phyloP scores from a whole-genome alignment of 2,329 filamentous ascomycete genomes.

The Aspergillus sp. region DNA sequence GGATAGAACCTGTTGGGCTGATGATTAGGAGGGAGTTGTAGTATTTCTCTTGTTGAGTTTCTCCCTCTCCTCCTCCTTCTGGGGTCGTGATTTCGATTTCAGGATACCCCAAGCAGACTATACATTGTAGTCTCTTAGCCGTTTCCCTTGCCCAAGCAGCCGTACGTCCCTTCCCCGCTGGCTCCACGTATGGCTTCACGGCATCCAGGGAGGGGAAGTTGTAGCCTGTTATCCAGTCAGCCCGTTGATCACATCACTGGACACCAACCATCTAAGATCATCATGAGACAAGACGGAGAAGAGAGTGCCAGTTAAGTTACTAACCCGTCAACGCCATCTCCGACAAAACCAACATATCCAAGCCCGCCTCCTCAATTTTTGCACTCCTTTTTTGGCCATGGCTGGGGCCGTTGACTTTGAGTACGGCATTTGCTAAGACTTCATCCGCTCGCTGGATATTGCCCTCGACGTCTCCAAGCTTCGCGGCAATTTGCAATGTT shows the following conservation, averaged over 20 bases:
- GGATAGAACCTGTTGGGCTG: slow-evolving; percentile 56
- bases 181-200: slow-evolving; percentile 64
- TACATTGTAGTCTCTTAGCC: slow-evolving; percentile 59
- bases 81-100: slow-evolving; percentile 46
- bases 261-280: neutral
- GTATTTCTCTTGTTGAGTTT: slow-evolving; percentile 35
- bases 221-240: slow-evolving; percentile 53
- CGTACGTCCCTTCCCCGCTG: slow-evolving; percentile 58
- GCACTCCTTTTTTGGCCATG: slow-evolving; percentile 21
- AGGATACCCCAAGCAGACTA: slow-evolving; percentile 68
- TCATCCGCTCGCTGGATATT: slow-evolving; percentile 52
- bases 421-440: slow-evolving; percentile 44
- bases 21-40: slow-evolving; percentile 67
- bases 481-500: slow-evolving; percentile 51
- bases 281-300: slow-evolving; percentile 4
- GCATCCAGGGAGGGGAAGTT: slow-evolving; percentile 64
- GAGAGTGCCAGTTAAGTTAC: slow-evolving; percentile 2
- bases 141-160: slow-evolving; percentile 62
- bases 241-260: neutral
- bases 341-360: slow-evolving; percentile 65
- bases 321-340: slow-evolving; percentile 65
- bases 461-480: slow-evolving; percentile 48
- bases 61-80: slow-evolving; percentile 4
- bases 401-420: slow-evolving; percentile 10
- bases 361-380: slow-evolving; percentile 27